Evolutionary conservation across 1,284 basidiomycete species (phyloP).

Genomic region (Marasmius tenuissimus): DNA sequence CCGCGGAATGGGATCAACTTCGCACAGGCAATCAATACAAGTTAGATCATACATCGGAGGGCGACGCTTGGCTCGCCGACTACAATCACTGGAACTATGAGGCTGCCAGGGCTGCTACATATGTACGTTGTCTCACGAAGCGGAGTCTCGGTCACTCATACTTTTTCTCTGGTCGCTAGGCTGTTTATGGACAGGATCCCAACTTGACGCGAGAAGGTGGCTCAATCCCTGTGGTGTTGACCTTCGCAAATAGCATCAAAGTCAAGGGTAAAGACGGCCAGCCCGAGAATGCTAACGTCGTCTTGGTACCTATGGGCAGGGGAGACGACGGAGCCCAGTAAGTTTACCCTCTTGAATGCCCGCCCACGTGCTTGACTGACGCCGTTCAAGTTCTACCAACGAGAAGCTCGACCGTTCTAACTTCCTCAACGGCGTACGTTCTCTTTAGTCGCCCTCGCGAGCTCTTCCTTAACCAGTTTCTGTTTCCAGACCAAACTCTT

Average conservation of each 20-base stretch:
- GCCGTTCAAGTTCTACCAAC: slow-evolving; percentile 75
- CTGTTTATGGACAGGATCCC: slow-evolving; percentile 80
- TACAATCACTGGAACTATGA: slow-evolving; percentile 93
- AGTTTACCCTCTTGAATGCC: slow-evolving; percentile 25
- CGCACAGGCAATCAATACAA: slow-evolving; percentile 70
- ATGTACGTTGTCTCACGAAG: too few relatives aligned
- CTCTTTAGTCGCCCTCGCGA: background rate
- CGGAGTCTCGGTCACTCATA: background rate
- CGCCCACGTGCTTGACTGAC: background rate
- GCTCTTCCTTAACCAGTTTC: background rate
- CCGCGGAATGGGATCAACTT: slow-evolving; percentile 82
- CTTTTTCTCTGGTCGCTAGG: slow-evolving; percentile 33
- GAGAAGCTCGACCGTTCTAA: slow-evolving; percentile 95
- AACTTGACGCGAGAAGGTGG: slow-evolving; percentile 95
- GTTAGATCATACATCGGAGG: slow-evolving; percentile 74
- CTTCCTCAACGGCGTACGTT: slow-evolving; percentile 82
- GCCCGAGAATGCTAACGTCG: slow-evolving; percentile 49
- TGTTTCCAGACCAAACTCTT: slow-evolving; percentile 19
- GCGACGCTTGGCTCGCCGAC: slow-evolving; percentile 87
- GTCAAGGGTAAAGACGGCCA: slow-evolving; percentile 28
- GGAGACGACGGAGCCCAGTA: slow-evolving; percentile 94
- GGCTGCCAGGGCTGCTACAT: slow-evolving; percentile 85
- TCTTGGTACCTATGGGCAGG: slow-evolving; percentile 90
- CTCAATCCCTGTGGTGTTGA: slow-evolving; percentile 94
- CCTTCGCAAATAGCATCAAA: slow-evolving; percentile 87